These are phyloP conservation scores for Brassica nigra DNA, from an alignment of 345 rosid genomes.

Conservation along the genomic window DNA sequence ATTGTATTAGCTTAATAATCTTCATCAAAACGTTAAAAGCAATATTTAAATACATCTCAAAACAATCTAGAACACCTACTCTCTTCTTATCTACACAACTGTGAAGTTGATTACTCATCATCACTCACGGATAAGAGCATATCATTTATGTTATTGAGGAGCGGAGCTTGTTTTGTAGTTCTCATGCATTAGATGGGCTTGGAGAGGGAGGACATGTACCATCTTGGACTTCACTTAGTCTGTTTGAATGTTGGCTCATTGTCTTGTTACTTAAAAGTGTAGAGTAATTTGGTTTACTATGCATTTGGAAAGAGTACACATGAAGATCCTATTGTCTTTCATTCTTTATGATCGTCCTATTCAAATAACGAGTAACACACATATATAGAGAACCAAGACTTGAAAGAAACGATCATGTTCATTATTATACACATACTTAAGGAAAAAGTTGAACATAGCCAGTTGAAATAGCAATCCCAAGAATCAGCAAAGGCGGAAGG, in stretches of 20 bases:
- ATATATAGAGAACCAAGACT: background rate
- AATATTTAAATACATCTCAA: no score
- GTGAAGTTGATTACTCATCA: no score
- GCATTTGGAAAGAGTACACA: constrained; percentile 9
- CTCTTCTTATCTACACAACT: no score
- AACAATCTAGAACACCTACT: no score
- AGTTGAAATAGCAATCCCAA: constrained; percentile 70
- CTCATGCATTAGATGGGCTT: no score
- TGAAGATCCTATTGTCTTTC: constrained; percentile 7
- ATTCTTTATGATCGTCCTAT: constrained; percentile 6
- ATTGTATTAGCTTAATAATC: no score
- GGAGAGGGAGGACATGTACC: no score
- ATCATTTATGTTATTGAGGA: no score
- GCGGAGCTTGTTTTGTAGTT: no score
- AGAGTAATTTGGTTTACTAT: background rate
- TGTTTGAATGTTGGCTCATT: background rate
- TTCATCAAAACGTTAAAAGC: no score
- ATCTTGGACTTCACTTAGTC: background rate
- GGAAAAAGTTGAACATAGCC: constrained; percentile 97
- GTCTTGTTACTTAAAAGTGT: background rate
- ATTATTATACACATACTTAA: constrained; percentile 32
- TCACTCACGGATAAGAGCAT: no score
- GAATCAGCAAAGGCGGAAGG: constrained; percentile 74
- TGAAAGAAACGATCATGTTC: background rate
- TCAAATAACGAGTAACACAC: constrained; percentile 11